These are phyloP conservation scores for Penicillium crustosum DNA, from an alignment of 2,329 filamentous ascomycete genomes.

Conservation along the genomic window DNA sequence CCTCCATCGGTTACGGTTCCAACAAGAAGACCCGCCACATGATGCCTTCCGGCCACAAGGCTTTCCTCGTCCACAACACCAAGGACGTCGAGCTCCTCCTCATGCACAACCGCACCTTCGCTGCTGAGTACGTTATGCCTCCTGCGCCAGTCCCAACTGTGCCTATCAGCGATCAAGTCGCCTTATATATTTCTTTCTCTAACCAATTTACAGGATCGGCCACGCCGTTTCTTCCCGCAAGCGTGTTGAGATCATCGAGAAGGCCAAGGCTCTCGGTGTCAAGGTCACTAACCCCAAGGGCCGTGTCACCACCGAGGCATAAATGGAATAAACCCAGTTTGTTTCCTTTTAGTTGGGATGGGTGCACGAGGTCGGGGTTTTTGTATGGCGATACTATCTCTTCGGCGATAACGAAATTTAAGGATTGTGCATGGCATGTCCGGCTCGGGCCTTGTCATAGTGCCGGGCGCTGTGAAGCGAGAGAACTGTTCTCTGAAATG, in stretches of 20 bases:
- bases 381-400: conserved; percentile 30
- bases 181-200: conserved; percentile 1
- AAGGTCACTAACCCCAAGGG: conserved; percentile 99
- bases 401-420: conserved; percentile 34
- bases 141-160: not conserved
- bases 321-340: conserved; percentile 52
- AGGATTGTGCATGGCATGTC: conserved; percentile 32
- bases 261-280: conserved; percentile 96
- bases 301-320: conserved; percentile 92
- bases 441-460: conserved; percentile 27
- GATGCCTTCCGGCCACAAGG: conserved; percentile 99
- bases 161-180: not conserved
- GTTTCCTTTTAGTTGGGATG: conserved; percentile 29
- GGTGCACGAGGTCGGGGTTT: conserved; percentile 28
- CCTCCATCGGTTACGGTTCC: conserved; percentile 97
- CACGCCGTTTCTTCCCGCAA: conserved; percentile 98
- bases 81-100: conserved; percentile 95
- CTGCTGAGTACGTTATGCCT: conserved; percentile 78
- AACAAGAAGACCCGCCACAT: conserved; percentile 99
- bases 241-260: conserved; percentile 95
- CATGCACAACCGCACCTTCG: conserved; percentile 99
- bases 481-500: conserved; percentile 49
- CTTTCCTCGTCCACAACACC: conserved; percentile 97
- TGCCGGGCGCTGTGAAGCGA: conserved; percentile 51
- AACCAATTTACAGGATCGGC: conserved; percentile 69